phyloP scores from a whole-genome alignment of 495 filamentous ascomycete genomes.

The Penicillium mononematosum region DNA sequence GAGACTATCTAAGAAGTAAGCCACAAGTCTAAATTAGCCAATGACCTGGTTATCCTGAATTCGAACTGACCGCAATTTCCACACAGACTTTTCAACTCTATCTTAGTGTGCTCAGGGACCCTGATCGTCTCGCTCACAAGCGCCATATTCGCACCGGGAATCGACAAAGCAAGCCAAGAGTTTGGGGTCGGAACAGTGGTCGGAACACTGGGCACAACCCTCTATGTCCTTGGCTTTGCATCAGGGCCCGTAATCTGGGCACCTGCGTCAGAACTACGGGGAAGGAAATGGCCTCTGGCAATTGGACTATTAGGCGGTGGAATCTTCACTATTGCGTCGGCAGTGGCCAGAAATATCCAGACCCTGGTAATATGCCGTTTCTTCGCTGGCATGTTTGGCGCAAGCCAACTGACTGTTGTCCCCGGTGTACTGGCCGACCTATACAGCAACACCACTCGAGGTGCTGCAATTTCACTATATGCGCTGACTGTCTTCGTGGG shows the following conservation, averaged over 20 bases:
- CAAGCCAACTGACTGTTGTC: slow-evolving; percentile 50
- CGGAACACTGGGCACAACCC: slow-evolving; percentile 49
- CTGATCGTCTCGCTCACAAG: slow-evolving; percentile 53
- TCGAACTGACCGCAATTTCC: not conserved
- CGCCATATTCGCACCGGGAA: slow-evolving; percentile 55
- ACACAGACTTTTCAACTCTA: slow-evolving; percentile 28
- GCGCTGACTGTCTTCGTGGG: slow-evolving; percentile 51
- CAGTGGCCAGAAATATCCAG: slow-evolving; percentile 56
- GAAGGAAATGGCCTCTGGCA: slow-evolving; percentile 56
- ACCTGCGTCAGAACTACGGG: slow-evolving; percentile 76
- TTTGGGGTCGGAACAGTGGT: slow-evolving; percentile 51
- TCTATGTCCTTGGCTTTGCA: slow-evolving; percentile 56
- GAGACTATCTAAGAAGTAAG: slow-evolving; percentile 34
- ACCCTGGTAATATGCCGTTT: slow-evolving; percentile 54
- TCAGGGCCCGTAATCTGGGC: slow-evolving; percentile 58
- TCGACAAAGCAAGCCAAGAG: slow-evolving; percentile 37
- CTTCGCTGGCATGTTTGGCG: slow-evolving; percentile 51
- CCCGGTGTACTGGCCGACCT: slow-evolving; percentile 54
- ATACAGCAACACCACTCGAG: slow-evolving; percentile 48
- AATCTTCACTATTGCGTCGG: slow-evolving; percentile 56
- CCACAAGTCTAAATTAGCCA: slow-evolving; percentile 12
- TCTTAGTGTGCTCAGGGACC: slow-evolving; percentile 48
- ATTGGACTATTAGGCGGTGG: slow-evolving; percentile 51
- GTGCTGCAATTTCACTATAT: slow-evolving; percentile 51
- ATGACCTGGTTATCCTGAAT: not conserved